Evolutionary conservation across 495 filamentous ascomycete genomes (phyloP), one percentile per base, ranked within the genome.

Genomic region (Neurospora cerealis): DNA sequence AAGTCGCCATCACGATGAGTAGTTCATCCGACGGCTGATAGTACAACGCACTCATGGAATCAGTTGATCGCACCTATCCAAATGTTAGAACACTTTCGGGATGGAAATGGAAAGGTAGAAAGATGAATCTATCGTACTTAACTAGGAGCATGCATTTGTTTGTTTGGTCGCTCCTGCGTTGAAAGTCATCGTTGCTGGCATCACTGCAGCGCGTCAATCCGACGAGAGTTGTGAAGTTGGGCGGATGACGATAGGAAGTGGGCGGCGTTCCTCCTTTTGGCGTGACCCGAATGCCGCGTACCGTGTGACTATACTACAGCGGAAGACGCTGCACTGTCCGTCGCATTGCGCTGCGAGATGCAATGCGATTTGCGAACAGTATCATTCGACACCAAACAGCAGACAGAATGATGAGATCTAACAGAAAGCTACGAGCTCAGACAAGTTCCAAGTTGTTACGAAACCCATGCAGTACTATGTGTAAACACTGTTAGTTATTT

Each of bases 1-100:
- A 76, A 34, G 54, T 32, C 15, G 54, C 28, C 28, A 34, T 72
- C 72, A 73, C 48, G 41, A 74, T 32, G 28, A 66, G 28, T 66
- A 8, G 54, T 66, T 17, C 54, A 66, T 66, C 13, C 28, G 28
- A 34, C 54, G 28, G 6, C 28, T 66, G 28, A 34, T 9, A 66
- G 54, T 66, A 66, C 54, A 34, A 66, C 15, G 54, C 15, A 34
- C 54, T 66, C 54, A 36, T 34, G 54, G 54, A 36, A 34, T 66
- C 54, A 66, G 28, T 66, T 66, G 54, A 66, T 66, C 54, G 28
- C 54, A 66, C 54, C 54, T 66, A 36, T 34, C 15, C 15, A 34
- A 36, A 19, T 36, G 15, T 66, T 66, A 66, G 54, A 62, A 19
- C 28, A 34, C 54, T 1, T 19, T 19, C 54, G 2, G 32, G 6